Evolutionary conservation across 176 grass and related monocot species (phyloP), one percentile per base, ranked within the genome.

Genomic region (Hyparrhenia diplandra): DNA sequence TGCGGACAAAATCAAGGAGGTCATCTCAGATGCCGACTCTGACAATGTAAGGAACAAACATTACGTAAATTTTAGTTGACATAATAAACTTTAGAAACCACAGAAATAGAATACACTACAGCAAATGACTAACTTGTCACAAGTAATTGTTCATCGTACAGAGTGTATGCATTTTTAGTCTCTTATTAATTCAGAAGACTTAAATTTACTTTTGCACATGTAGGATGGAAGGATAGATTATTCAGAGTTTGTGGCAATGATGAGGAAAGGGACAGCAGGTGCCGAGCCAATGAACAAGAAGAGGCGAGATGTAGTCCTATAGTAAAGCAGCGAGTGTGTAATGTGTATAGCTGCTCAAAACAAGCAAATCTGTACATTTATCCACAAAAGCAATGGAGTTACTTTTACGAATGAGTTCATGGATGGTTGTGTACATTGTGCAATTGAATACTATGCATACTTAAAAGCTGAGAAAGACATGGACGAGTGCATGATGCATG

Each of bases 161-260:
- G 63, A 64, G 59, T 30, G 12, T 25, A 59, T 67, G 36, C 77
- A 30, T 77, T 68, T 78, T 36, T 36, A 36, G 35, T 36, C 5
- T 36, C 8, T 39, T 39, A 39, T 36, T 36, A 36, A 36, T 5
- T 36, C 4, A 36, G 5, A 36, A 36, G 35, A 36, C 35, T 36
- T 36, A 36, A 36, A 6, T 36, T 36, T 36, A 36, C 35, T 6
- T 80, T 36, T 36, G 40, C 23, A 20, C 7, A 11, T 75, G 69
- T 57, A 95, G 93, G 93, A 95, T 58, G 93, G 93, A 71, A 88
- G 89, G 76, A 95, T 95, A 86, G 91, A 80, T 73, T 90, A 86
- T 78, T 85, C 83, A 42, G 88, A 86, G 67, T 90, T 90, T 3
- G 83, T 82, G 73, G 79, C 88, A 0, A 90, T 90, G 88, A 90